phyloP scores from a whole-genome alignment of 352 stramenopile species.

The Peronospora destructor region DNA sequence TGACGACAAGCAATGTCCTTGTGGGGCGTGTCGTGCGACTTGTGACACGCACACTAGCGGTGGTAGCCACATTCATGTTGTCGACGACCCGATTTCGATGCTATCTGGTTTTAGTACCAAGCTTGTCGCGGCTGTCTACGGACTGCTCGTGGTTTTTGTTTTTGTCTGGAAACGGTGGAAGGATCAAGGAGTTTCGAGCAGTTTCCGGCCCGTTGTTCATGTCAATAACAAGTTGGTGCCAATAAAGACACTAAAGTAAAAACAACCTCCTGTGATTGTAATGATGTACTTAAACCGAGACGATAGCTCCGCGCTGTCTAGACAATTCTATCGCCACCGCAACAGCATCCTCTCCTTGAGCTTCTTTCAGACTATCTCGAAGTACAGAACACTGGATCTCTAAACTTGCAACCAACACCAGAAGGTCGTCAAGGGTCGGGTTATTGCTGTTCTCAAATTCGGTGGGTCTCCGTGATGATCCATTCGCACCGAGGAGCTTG shows the following conservation, averaged over 20 bases:
- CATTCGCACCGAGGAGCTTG: conserved; percentile 6
- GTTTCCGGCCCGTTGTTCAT: not conserved
- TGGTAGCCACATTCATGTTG: conserved; percentile 40
- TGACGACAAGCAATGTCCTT: conserved; percentile 66
- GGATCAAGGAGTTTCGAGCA: conserved; percentile 13
- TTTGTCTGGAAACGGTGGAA: conserved; percentile 44
- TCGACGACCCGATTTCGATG: conserved; percentile 64
- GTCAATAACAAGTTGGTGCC: conserved; percentile 3
- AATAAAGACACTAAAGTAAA: not conserved
- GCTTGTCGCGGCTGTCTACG: conserved; percentile 57
- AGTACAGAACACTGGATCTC: conserved; percentile 63
- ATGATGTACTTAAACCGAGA: conserved; percentile 24
- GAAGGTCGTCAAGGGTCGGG: conserved; percentile 41
- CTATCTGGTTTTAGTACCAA: conserved; percentile 54
- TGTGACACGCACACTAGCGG: conserved; percentile 45
- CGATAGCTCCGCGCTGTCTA: conserved; percentile 27
- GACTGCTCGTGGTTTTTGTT: conserved; percentile 30
- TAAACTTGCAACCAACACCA: conserved; percentile 59
- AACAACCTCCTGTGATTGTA: conserved; percentile 1
- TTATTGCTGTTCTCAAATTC: conserved; percentile 16
- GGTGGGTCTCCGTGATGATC: conserved; percentile 10
- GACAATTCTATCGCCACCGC: conserved; percentile 25
- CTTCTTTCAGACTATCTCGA: conserved; percentile 38
- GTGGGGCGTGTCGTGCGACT: conserved; percentile 56
- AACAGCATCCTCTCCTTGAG: conserved; percentile 37